Evolutionary conservation across 805 yeast species (phyloP), one percentile per base, ranked within the genome.

Genomic region (Kodamaea kakaduensis): DNA sequence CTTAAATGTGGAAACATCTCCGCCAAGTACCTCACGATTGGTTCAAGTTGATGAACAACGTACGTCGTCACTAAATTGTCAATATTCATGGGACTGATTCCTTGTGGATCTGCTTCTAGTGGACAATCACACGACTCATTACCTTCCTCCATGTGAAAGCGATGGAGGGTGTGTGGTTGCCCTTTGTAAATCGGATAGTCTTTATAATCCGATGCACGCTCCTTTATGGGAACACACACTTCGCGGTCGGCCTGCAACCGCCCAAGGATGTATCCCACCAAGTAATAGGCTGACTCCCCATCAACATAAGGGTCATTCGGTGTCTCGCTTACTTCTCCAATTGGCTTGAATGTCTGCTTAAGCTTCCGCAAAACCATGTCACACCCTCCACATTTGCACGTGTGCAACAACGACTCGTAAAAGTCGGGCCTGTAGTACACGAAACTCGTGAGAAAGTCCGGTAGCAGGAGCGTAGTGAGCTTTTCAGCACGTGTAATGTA

Each of bases 381-480:
- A 38, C 69, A 62, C 6, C 69, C 69, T 49, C 51, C 43, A 36
- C 69, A 62, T 36, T 42, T 45, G 38, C 69, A 62, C 9, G 67
- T 59, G 43, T 62, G 67, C 19, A 62, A 41, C 15, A 61, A 48
- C 7, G 59, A 51, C 40, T 56, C 54, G 42, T 49, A 55, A 34
- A 62, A 62, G 36, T 54, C 58, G 9, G 66, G 64, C 35, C 60
- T 58, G 37, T 62, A 62, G 45, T 59, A 62, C 15, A 61, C 46
- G 43, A 61, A 61, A 6, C 64, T 56, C 5, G 64, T 59, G 24
- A 61, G 46, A 32, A 61, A 61, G 40, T 62, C 67, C 4, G 62
- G 61, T 12, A 61, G 34, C 36, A 54, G 60, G 28, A 61, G 41
- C 4, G 57, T 47, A 5, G 34, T 31, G 24, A 35, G 21, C 12